Conservation (phyloP, 371 early-diverging fungal genomes). For the Mucor piriformis region DNA sequence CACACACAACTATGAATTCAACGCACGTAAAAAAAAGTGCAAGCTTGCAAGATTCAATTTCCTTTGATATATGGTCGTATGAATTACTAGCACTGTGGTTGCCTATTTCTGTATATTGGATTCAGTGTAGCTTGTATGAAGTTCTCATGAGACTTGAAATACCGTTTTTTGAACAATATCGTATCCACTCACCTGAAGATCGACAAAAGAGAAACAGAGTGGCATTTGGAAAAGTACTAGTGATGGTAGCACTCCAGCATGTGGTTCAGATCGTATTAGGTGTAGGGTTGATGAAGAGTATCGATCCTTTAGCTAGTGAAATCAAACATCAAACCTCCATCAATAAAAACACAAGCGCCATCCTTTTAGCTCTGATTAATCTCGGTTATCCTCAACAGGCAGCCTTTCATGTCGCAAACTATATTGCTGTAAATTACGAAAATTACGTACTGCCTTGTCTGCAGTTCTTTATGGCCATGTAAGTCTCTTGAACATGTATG, state of each 20-base stretch:
- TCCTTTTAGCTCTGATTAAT: neutral
- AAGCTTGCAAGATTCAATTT: neutral
- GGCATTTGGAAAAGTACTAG: constrained; percentile 54
- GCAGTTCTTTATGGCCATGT: constrained; percentile 32
- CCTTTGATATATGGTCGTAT: constrained; percentile 45
- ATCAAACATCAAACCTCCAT: constrained; percentile 15
- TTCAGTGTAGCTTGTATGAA: constrained; percentile 64
- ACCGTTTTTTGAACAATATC: constrained; percentile 70
- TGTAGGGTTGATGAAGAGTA: constrained; percentile 25
- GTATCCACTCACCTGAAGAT: constrained; percentile 66
- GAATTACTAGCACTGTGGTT: constrained; percentile 59
- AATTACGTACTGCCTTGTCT: constrained; percentile 17
- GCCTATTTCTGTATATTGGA: constrained; percentile 71
- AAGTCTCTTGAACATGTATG: constrained; percentile 3
- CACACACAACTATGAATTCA: constrained; percentile 3
- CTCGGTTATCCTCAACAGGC: constrained; percentile 9
- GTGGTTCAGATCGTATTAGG: constrained; percentile 43
- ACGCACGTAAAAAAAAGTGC: neutral
- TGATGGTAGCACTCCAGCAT: constrained; percentile 59
- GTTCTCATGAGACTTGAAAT: constrained; percentile 57
- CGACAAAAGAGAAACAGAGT: constrained; percentile 61
- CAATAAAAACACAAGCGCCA: constrained; percentile 2
- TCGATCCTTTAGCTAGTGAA: constrained; percentile 21
- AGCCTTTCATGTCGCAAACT: neutral
- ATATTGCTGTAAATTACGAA: constrained; percentile 13